A percentile compares a stretch with the other conserved stretches of the same genome.
phyloP scores from a whole-genome alignment of 371 early-diverging fungal species.

The Amoeboaphelidium occidentale region DNA sequence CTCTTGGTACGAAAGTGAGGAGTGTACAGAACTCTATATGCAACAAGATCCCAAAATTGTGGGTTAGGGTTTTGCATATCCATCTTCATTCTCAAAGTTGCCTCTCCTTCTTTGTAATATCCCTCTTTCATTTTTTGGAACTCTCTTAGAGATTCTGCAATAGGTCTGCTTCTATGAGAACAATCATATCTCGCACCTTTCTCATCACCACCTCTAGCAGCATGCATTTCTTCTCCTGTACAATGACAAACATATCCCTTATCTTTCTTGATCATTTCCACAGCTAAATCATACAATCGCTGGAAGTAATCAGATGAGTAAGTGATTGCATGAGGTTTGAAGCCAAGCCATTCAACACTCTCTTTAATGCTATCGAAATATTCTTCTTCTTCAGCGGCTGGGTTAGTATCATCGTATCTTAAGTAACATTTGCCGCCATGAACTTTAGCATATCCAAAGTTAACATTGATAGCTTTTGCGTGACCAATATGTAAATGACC shows the following conservation, averaged over 20 bases:
- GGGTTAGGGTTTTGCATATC: constrained; percentile 86
- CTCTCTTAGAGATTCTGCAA: constrained; percentile 71
- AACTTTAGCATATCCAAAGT: constrained; percentile 90
- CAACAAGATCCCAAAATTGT: constrained; percentile 97
- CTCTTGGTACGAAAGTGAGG: constrained; percentile 80
- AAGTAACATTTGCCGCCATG: constrained; percentile 81
- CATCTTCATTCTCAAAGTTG: constrained; percentile 97
- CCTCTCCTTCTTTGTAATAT: constrained; percentile 74
- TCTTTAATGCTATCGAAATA: constrained; percentile 92
- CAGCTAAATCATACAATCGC: constrained; percentile 67
- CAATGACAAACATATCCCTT: constrained; percentile 96
- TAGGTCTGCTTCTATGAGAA: constrained; percentile 74
- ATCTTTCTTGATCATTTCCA: constrained; percentile 67
- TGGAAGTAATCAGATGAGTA: constrained; percentile 97
- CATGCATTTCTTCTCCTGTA: constrained; percentile 77
- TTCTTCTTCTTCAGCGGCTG: constrained; percentile 89
- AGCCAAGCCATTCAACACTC: constrained; percentile 93
- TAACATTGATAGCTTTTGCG: constrained; percentile 98
- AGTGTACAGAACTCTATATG: constrained; percentile 82
- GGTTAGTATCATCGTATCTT: constrained; percentile 98
- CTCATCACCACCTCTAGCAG: constrained; percentile 66
- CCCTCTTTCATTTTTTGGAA: constrained; percentile 97
- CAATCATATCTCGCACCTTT: constrained; percentile 71
- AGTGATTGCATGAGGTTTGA: constrained; percentile 75
- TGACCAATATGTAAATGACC: constrained; percentile 98